These are phyloP conservation scores for Millerozyma miso DNA, from an alignment of 805 yeast species.

Conservation along the genomic window DNA sequence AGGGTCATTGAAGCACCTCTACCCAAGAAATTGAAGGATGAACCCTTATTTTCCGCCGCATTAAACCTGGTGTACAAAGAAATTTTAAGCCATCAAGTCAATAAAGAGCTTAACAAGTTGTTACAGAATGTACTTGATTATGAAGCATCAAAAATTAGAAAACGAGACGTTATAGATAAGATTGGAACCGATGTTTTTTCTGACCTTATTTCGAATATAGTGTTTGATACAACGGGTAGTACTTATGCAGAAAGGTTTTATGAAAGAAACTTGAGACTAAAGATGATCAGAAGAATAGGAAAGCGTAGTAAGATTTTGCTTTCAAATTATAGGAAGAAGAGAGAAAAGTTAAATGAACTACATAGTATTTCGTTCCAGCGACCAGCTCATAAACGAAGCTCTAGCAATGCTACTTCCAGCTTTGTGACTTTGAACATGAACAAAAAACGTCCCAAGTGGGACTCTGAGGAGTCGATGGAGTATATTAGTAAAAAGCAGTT, in stretches of 20 bases:
- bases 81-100: conserved; percentile 19
- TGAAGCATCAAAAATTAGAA: conserved; percentile 18
- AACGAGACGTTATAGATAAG: conserved; percentile 23
- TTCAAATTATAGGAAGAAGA: conserved; percentile 20
- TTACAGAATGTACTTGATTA: conserved; percentile 21
- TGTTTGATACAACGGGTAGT: conserved; percentile 40
- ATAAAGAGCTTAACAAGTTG: conserved; percentile 19
- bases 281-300: conserved; percentile 27
- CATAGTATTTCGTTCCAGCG: conserved; percentile 19
- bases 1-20: not conserved
- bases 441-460: conserved; percentile 10
- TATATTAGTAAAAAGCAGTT: conserved; percentile 24
- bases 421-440: conserved; percentile 1
- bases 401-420: conserved; percentile 9
- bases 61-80: conserved; percentile 15
- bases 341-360: conserved; percentile 32
- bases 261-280: conserved; percentile 24
- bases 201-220: conserved; percentile 60
- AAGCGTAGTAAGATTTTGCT: conserved; percentile 17
- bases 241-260: conserved; percentile 43
- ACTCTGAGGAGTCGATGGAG: conserved; percentile 6
- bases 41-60: conserved; percentile 25
- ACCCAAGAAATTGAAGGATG: conserved; percentile 18
- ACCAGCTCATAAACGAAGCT: conserved; percentile 16
- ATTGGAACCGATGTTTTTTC: conserved; percentile 50